These are phyloP conservation scores for Neobulgaria alba DNA, from an alignment of 2,329 filamentous ascomycete genomes.

Conservation along the genomic window DNA sequence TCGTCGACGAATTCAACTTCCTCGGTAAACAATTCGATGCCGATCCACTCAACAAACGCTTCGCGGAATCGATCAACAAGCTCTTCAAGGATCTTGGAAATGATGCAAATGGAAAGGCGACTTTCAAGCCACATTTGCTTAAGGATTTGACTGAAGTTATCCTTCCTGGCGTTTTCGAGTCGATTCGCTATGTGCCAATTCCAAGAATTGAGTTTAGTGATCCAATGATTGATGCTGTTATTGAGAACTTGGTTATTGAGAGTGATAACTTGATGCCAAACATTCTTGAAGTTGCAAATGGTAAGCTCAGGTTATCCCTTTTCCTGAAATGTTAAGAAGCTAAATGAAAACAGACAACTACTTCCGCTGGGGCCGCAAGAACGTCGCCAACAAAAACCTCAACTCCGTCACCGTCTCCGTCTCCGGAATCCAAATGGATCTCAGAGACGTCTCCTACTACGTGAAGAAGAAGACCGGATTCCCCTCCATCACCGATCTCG, in stretches of 20 bases:
- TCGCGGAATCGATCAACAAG: conserved; percentile 67
- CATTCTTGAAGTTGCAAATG: conserved; percentile 74
- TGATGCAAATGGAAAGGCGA: conserved; percentile 72
- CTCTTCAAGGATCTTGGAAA: conserved; percentile 87
- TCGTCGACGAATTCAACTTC: conserved; percentile 87
- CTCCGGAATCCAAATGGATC: conserved; percentile 85
- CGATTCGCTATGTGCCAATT: conserved; percentile 80
- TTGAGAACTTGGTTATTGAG: conserved; percentile 93
- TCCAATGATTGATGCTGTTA: conserved; percentile 70
- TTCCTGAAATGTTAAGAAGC: neutral
- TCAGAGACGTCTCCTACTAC: conserved; percentile 87
- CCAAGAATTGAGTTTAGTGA: conserved; percentile 92
- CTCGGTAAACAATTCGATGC: conserved; percentile 80
- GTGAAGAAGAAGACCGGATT: conserved; percentile 93
- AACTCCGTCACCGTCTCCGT: conserved; percentile 77
- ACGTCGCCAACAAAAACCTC: conserved; percentile 68
- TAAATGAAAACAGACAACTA: conserved; percentile 57
- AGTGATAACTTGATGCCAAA: conserved; percentile 97
- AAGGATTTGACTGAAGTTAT: conserved; percentile 87
- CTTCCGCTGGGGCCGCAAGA: conserved; percentile 90
- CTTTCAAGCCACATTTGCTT: conserved; percentile 86
- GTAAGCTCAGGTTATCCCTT: conserved; percentile 14
- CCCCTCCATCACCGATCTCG: conserved; percentile 76
- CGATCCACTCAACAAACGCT: conserved; percentile 77
- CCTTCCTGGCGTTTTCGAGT: conserved; percentile 73